A percentile compares a stretch with the other conserved stretches of the same genome.
Conservation (phyloP, 2,329 filamentous ascomycete species). For the Penicillium sp. region DNA sequence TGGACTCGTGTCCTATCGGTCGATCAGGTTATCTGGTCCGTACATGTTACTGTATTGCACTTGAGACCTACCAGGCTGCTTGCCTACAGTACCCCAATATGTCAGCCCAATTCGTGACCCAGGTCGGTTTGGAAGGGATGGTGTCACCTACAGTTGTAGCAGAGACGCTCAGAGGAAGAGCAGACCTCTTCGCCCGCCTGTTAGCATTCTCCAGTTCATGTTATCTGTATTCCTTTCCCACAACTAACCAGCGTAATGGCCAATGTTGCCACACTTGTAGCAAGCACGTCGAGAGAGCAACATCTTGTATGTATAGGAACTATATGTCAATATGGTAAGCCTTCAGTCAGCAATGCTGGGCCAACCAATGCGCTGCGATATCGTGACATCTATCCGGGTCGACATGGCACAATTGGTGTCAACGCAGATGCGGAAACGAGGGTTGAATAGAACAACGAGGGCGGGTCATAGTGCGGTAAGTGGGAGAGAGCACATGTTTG, state of each 20-base stretch:
- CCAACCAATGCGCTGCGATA: constrained; percentile 7
- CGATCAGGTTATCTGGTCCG: constrained; percentile 27
- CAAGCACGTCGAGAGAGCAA: constrained; percentile 83
- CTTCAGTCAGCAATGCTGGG: constrained; percentile 24
- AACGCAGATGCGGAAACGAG: background rate
- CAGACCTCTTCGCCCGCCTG: constrained; percentile 74
- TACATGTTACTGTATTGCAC: constrained; percentile 19
- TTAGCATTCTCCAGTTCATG: constrained; percentile 57
- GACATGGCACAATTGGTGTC: constrained; percentile 5
- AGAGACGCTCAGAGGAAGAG: constrained; percentile 96
- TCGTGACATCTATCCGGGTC: background rate
- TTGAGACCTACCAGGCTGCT: constrained; percentile 50
- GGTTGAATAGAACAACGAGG: background rate
- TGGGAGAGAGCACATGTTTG: background rate
- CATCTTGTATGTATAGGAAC: constrained; percentile 57
- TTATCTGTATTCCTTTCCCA: constrained; percentile 39
- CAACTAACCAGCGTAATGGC: constrained; percentile 63
- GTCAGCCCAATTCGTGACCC: constrained; percentile 29
- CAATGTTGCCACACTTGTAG: constrained; percentile 79
- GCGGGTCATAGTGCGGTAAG: background rate
- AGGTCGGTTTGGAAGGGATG: background rate
- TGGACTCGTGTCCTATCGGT: constrained; percentile 83
- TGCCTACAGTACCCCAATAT: constrained; percentile 38
- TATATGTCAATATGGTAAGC: constrained; percentile 11
- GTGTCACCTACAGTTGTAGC: constrained; percentile 88